Percentiles rank a stretch among this genome's conserved stretches.
Conservation (phyloP, 495 filamentous ascomycete genomes). For the Talaromyces thailandensis region DNA sequence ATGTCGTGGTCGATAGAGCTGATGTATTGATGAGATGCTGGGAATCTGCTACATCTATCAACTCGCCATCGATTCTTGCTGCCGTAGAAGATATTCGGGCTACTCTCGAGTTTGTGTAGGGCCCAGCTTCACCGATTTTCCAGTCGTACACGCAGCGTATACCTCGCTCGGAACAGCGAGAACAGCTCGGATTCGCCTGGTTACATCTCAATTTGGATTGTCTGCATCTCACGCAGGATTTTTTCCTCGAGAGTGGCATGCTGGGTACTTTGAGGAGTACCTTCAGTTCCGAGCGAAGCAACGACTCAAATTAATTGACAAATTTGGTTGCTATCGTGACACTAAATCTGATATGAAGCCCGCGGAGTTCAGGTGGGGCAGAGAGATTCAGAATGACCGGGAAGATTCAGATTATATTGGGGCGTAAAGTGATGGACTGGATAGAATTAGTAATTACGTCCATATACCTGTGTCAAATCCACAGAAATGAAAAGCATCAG, state of each 20-base stretch:
- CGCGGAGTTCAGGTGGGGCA: constrained; percentile 3
- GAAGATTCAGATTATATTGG: no score
- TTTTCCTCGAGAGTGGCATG: constrained; percentile 6
- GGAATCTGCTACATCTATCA: background rate
- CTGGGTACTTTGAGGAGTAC: background rate
- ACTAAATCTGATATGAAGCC: background rate
- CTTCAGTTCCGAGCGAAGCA: background rate
- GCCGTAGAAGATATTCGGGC: background rate
- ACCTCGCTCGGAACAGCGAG: constrained; percentile 4
- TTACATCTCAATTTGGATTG: constrained; percentile 7
- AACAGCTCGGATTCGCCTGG: background rate
- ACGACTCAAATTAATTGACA: background rate
- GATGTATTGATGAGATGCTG: background rate
- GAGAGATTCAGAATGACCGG: background rate
- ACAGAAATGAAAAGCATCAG: background rate
- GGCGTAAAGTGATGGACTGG: no score
- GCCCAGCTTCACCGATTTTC: background rate
- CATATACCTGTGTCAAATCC: no score
- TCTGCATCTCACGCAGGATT: constrained; percentile 5
- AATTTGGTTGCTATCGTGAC: background rate
- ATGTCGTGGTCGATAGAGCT: background rate
- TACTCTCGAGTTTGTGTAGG: background rate
- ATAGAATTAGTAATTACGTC: no score
- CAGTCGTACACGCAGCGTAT: constrained; percentile 3
- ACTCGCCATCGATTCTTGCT: background rate